phyloP scores from a whole-genome alignment of 192 early-diverging fungal genomes.

The Gamsiella multidivaricata region DNA sequence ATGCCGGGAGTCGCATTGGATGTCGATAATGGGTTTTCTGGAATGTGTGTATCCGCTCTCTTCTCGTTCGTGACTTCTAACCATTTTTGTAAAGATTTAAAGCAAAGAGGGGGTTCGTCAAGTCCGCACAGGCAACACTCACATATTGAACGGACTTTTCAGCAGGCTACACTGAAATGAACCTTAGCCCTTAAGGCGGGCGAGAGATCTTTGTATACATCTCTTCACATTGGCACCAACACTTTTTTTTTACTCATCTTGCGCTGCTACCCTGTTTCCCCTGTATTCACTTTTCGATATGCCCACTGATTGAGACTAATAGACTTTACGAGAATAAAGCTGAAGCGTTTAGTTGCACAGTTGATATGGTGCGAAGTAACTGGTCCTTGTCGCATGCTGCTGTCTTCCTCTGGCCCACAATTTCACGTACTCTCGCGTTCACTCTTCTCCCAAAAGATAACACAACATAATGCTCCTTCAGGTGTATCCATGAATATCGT shows the following conservation, averaged over 20 bases:
- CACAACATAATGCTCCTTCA: constrained; percentile 45
- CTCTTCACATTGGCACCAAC: no score
- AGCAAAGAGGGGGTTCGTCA: constrained; percentile 40
- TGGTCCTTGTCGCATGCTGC: no score
- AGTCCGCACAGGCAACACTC: not conserved
- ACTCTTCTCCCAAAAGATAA: not conserved
- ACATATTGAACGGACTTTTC: not conserved
- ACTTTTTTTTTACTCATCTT: no score
- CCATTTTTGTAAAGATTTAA: constrained; percentile 52
- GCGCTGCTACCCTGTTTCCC: no score
- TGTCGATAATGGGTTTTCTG: not conserved
- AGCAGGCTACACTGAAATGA: not conserved
- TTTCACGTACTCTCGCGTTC: not conserved
- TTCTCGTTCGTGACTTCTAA: constrained; percentile 38
- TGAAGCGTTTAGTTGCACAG: no score
- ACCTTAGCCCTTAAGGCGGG: no score
- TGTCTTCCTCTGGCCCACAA: no score
- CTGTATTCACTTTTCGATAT: no score
- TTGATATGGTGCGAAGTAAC: no score
- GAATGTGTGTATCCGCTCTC: constrained; percentile 1
- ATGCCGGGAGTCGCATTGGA: constrained; percentile 1
- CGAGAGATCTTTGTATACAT: no score
- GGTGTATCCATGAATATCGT: constrained; percentile 51
- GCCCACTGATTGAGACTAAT: no score
- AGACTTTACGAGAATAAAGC: not conserved